Evolutionary conservation across 768 basidiomycete genomes (phyloP), one percentile per base, ranked within the genome.

Genomic region (Antrodiella citrinella): DNA sequence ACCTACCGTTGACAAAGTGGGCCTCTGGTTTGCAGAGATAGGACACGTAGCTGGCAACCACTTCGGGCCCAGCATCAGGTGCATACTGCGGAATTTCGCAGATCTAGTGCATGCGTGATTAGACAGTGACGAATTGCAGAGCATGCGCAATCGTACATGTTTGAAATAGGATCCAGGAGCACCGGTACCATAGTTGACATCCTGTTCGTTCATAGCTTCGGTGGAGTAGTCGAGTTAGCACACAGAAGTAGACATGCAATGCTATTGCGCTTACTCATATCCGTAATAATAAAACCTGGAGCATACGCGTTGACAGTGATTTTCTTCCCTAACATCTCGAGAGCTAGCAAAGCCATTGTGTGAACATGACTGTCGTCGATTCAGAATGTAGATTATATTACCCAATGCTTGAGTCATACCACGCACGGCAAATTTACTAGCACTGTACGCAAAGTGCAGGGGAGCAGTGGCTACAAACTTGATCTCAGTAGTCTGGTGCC

Each of bases 241-340:
- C n/a, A n/a, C n/a, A n/a, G n/a, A n/a, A n/a, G n/a, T n/a, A n/a
- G n/a, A n/a, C n/a, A n/a, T n/a, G n/a, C n/a, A n/a, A n/a, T n/a
- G n/a, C n/a, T n/a, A n/a, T n/a, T n/a, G n/a, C n/a, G n/a, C 30
- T 7, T 35, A 35, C 30, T 35, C 30, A 35, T 35, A 15, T 35
- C 15, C 2, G 63, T 61, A n/a, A 52, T 39, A 24, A 63, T 59
- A 19, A 58, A 35, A 2, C 64, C 64, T 1, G 64, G 62, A 5
- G 59, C 54, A 42, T 62, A 63, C 11, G 56, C 52, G 30, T 65
- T 65, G 7, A 63, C 62, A 4, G 62, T 62, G 41, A 65, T 62
- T 3, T 56, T 48, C 35, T 57, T 44, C 25, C 48, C 24, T 12
- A 43, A 49, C 12, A 63, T 46, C 45, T 65, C 63, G 19, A 50